Base-by-base conservation (phyloP, 495 filamentous ascomycete genomes). In the Aspergillus diversus region DNA sequence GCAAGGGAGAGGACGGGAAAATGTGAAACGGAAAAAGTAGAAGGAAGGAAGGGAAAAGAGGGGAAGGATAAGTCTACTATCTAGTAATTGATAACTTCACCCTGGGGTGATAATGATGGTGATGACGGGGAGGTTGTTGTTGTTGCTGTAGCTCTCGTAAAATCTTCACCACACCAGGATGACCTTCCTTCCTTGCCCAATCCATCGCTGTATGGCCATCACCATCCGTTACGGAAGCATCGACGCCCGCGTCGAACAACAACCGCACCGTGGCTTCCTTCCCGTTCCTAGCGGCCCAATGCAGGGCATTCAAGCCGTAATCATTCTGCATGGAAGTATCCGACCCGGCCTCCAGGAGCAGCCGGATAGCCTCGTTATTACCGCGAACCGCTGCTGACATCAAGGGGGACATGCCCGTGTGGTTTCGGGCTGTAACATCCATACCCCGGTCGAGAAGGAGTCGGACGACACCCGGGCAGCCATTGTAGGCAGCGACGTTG, bases 401-500 rank as follows among this genome's bases (percentile, higher is more conserved):
- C 9, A 50, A 11, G n/a, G 47, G 47, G n/a, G 47, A 50, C 47
- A 50, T 50, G 15, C 47, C 47, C 16, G 47, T 50, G 47, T 50
- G 47, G 47, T 50, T 50, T 9, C 16, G 5, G 15, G 47, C 47
- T 9, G 47, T 27, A 16, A 50, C 47, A 27, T 50, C 47, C 16
- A 50, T 17, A 17, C 47, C 16, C 17, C 47, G 47, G 21, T 21
- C 47, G 47, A 50, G 47, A 6, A 50, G 47, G 3, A 50, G 47
- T 21, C 47, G n/a, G 4, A 50, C 47, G 5, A 50, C 47, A 17
- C 16, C 47, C 47, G 47, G n/a, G 16, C 16, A 50, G 47, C 47
- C 47, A 50, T 50, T 50, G 47, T 50, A 50, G 11, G 47, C 47
- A 17, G 47, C 47, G 16, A 50, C 47, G n/a, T 50, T 50, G 47